Percentiles rank a stretch among this genome's conserved stretches.
Conservation (phyloP, 2,329 filamentous ascomycete species). For the Cercospora nicotianae region DNA sequence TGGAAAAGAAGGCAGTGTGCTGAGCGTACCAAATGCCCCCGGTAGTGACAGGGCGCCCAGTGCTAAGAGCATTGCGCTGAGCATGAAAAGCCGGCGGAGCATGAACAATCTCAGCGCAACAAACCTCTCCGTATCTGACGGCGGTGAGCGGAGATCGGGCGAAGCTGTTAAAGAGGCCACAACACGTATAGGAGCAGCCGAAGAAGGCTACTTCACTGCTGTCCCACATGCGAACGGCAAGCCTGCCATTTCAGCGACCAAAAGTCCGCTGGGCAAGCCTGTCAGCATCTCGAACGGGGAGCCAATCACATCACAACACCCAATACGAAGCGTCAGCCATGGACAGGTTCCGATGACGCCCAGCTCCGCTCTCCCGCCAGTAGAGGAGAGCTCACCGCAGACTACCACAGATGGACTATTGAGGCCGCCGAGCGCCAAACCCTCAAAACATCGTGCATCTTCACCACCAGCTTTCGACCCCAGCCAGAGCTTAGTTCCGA, state of each 20-base stretch:
- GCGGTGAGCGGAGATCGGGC: slow-evolving; percentile 36
- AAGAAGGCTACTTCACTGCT: slow-evolving; percentile 51
- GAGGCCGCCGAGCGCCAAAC: slow-evolving; percentile 28
- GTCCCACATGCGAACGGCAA: slow-evolving; percentile 37
- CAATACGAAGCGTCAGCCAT: slow-evolving; percentile 25
- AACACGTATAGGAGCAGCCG: slow-evolving; percentile 35
- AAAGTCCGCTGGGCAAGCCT: slow-evolving; percentile 30
- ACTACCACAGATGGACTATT: slow-evolving; percentile 28
- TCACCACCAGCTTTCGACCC: slow-evolving; percentile 41
- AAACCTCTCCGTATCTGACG: slow-evolving; percentile 24
- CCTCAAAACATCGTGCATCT: slow-evolving; percentile 36
- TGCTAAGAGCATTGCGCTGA: slow-evolving; percentile 41
- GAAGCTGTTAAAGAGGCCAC: slow-evolving; percentile 33
- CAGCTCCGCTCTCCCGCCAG: slow-evolving; percentile 29
- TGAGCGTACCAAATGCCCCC: slow-evolving; percentile 31
- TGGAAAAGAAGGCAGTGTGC: slow-evolving; percentile 34
- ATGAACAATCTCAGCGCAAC: slow-evolving; percentile 26
- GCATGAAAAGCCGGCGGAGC: slow-evolving; percentile 34
- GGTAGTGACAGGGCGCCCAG: slow-evolving; percentile 31
- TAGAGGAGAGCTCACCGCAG: slow-evolving; percentile 34
- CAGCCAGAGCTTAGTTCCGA: slow-evolving; percentile 55
- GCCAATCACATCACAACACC: slow-evolving; percentile 12
- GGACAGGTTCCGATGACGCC: slow-evolving; percentile 28
- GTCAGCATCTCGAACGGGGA: slow-evolving; percentile 25
- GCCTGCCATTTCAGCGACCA: slow-evolving; percentile 38